Conservation (phyloP, 2,329 filamentous ascomycete species). For the Alternaria brassicicola region DNA sequence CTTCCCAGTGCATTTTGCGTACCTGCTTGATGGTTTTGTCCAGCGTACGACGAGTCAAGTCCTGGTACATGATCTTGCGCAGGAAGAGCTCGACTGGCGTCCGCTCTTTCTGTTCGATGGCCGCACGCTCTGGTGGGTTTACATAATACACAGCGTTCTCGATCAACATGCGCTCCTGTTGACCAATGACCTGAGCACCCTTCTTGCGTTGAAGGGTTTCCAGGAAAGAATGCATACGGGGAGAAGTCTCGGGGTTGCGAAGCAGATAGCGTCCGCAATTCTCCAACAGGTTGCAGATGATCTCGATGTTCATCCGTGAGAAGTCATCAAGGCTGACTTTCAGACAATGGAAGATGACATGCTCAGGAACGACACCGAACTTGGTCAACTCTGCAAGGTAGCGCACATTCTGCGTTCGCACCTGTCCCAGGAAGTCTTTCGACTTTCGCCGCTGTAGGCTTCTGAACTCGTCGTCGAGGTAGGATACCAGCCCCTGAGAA, state of each 20-base stretch:
- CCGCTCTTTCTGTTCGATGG: constrained; percentile 95
- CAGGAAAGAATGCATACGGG: constrained; percentile 90
- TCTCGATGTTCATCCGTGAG: constrained; percentile 98
- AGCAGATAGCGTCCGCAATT: constrained; percentile 95
- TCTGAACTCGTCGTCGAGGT: constrained; percentile 95
- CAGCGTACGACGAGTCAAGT: constrained; percentile 92
- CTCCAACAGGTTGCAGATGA: constrained; percentile 93
- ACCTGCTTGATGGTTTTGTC: constrained; percentile 94
- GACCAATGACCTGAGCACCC: constrained; percentile 89
- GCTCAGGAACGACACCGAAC: constrained; percentile 96
- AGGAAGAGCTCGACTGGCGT: constrained; percentile 93
- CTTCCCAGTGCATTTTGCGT: constrained; percentile 96
- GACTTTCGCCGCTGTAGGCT: constrained; percentile 96
- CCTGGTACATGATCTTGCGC: constrained; percentile 88
- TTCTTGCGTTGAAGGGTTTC: constrained; percentile 97
- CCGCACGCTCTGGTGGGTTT: constrained; percentile 88
- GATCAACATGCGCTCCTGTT: constrained; percentile 96
- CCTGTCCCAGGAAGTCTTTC: constrained; percentile 95
- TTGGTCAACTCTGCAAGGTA: constrained; percentile 97
- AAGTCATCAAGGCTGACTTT: constrained; percentile 98
- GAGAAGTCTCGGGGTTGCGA: constrained; percentile 88
- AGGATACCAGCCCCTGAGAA: constrained; percentile 86
- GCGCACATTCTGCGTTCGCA: constrained; percentile 92
- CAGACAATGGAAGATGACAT: constrained; percentile 97
- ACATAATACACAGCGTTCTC: constrained; percentile 99